Evolutionary conservation across 129 eudicot species (phyloP).

Genomic region (Solidago caesia): DNA sequence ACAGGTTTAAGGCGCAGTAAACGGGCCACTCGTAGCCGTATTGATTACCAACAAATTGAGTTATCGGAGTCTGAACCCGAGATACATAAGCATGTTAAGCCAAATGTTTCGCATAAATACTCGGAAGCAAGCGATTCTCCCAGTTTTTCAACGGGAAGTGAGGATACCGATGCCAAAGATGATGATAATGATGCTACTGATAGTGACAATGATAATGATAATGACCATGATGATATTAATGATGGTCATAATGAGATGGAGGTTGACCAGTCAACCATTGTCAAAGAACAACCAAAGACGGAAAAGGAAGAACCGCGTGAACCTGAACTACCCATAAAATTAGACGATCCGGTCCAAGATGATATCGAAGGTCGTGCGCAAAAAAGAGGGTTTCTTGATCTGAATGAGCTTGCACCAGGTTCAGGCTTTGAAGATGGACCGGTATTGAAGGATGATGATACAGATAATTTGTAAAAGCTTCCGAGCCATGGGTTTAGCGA

Average conservation of each 20-base stretch:
- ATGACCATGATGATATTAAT: constrained; percentile 43
- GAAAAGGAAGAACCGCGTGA: constrained; percentile 34
- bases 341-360: constrained; percentile 36
- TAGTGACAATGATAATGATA: constrained; percentile 33
- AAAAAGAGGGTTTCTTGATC: constrained; percentile 73
- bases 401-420: constrained; percentile 92
- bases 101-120: constrained; percentile 42
- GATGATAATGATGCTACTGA: constrained; percentile 40
- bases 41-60: constrained; percentile 62
- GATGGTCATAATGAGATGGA: constrained; percentile 40
- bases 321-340: constrained; percentile 29
- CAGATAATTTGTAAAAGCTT: constrained; percentile 45
- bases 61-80: constrained; percentile 79
- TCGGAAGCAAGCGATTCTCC: constrained; percentile 54
- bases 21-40: constrained; percentile 68
- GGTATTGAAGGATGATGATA: constrained; percentile 51
- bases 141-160: constrained; percentile 50
- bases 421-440: constrained; percentile 85
- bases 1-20: constrained; percentile 80
- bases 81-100: constrained; percentile 41
- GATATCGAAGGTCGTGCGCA: constrained; percentile 39
- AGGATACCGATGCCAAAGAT: constrained; percentile 43
- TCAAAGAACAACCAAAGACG: constrained; percentile 34
- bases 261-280: constrained; percentile 37
- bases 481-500: constrained; percentile 5